These are phyloP conservation scores for Adansonia grandidieri DNA, from an alignment of 441 rosid species.

Conservation along the genomic window DNA sequence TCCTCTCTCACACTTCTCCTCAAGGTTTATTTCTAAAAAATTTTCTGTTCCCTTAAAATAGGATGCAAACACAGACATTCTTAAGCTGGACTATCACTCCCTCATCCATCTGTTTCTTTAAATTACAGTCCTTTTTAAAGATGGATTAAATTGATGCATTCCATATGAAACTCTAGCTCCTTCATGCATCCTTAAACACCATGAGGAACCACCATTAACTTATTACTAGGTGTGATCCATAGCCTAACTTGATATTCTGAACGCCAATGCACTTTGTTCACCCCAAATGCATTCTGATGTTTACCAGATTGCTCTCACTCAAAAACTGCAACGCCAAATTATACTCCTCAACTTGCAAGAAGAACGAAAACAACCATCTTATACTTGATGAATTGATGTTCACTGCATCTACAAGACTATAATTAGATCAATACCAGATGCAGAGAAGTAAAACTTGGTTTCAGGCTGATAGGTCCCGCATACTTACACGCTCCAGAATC, in stretches of 20 bases:
- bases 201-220: constrained; percentile 1
- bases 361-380: neutral
- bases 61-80: neutral
- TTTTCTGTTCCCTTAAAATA: neutral
- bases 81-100: neutral
- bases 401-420: neutral
- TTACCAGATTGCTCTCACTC: constrained; percentile 5
- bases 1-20: neutral
- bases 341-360: constrained; percentile 4
- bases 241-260: constrained; percentile 7
- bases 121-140: neutral
- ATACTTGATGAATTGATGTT: neutral
- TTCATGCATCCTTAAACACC: neutral
- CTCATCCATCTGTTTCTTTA: neutral
- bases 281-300: neutral
- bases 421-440: neutral
- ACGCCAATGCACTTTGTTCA: neutral
- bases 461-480: neutral
- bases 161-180: neutral
- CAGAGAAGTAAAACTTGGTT: neutral
- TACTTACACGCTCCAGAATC: neutral
- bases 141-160: neutral
- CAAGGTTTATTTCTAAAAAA: neutral
- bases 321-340: neutral
- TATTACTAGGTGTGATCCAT: neutral